A percentile compares a stretch with the other conserved stretches of the same genome.
These are phyloP conservation scores for Fulvia fulva DNA, from an alignment of 2,329 filamentous ascomycete species.

Conservation along the genomic window DNA sequence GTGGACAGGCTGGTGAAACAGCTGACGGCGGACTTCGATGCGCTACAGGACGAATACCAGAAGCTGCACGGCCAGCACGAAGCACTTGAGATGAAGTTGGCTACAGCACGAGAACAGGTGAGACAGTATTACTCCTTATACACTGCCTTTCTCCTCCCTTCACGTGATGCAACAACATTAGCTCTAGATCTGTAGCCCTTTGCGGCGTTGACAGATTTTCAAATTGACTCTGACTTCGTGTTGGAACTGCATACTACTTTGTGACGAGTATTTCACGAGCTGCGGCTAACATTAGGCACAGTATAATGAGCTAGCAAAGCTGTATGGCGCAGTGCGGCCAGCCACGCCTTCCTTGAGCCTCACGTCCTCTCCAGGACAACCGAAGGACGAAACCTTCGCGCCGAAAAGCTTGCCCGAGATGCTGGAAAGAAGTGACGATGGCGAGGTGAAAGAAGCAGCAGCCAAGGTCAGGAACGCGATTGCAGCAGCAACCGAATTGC, in stretches of 20 bases:
- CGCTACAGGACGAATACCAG: constrained; percentile 46
- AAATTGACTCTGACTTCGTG: constrained; percentile 40
- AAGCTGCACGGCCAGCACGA: constrained; percentile 42
- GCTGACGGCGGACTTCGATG: constrained; percentile 43
- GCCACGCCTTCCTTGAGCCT: constrained; percentile 32
- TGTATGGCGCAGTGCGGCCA: constrained; percentile 22
- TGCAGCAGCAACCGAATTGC: constrained; percentile 20
- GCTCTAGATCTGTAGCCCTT: constrained; percentile 51
- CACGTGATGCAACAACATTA: constrained; percentile 40
- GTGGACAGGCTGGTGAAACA: constrained; percentile 36
- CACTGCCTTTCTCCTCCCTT: constrained; percentile 4
- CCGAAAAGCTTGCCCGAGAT: constrained; percentile 33
- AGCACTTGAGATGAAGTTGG: constrained; percentile 46
- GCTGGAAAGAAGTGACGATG: constrained; percentile 17
- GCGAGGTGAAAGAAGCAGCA: constrained; percentile 35
- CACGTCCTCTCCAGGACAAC: constrained; percentile 28
- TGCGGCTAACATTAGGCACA: constrained; percentile 21
- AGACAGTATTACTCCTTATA: constrained; percentile 18
- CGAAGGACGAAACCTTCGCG: constrained; percentile 10
- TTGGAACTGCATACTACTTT: neutral
- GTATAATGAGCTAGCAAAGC: constrained; percentile 34
- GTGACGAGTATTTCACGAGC: neutral
- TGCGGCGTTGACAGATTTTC: constrained; percentile 44
- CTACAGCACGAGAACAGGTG: constrained; percentile 49
- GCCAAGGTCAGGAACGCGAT: constrained; percentile 31